Evolutionary conservation across 139 green algal species (phyloP).

Genomic region (Coelastrella sp.): DNA sequence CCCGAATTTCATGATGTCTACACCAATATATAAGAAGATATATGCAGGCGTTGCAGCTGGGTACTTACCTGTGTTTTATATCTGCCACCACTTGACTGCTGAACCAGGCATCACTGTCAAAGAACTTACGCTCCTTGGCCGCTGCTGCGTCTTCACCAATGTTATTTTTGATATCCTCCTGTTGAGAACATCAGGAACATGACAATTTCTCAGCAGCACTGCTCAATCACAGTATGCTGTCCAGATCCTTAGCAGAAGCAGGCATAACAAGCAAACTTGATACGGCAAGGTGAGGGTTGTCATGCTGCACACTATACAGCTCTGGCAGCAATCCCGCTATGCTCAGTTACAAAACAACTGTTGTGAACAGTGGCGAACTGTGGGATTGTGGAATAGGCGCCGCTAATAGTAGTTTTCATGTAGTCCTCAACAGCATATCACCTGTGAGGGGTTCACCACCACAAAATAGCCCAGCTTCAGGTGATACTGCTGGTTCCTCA

Average conservation of each 20-base stretch:
- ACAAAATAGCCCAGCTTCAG: conserved; percentile 11
- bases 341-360: no score
- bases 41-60: no score
- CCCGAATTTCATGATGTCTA: no score
- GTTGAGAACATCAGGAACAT: no score
- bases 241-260: no score
- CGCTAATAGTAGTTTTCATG: not conserved
- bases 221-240: no score
- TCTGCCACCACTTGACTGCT: no score
- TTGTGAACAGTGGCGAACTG: no score
- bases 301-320: not conserved
- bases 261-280: no score
- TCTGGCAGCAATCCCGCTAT: no score
- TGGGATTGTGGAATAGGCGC: not conserved
- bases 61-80: no score
- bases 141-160: not conserved
- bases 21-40: no score
- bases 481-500: not conserved
- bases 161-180: conserved; percentile 4
- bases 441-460: conserved; percentile 13
- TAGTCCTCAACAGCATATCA: not conserved
- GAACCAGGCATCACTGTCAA: not conserved
- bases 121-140: not conserved
- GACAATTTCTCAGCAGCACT: not conserved
- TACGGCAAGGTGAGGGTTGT: not conserved